These are phyloP conservation scores for Plantago ovata DNA, from an alignment of 257 asterid genomes.

Conservation along the genomic window DNA sequence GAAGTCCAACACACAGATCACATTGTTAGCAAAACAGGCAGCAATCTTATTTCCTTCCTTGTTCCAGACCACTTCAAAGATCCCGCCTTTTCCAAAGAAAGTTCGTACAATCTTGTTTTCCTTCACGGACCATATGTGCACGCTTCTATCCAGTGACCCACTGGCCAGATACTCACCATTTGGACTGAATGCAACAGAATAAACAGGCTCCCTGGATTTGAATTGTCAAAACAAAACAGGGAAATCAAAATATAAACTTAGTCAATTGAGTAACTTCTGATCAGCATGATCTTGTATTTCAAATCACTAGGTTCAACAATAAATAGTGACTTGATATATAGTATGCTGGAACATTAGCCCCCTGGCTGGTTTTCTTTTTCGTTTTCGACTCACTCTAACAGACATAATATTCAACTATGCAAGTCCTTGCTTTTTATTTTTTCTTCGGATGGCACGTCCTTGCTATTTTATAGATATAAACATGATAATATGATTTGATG, in stretches of 20 bases:
- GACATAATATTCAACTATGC: too few species aligned
- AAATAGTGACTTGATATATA: too few species aligned
- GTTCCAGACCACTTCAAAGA: constrained; percentile 99
- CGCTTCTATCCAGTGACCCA: constrained; percentile 87
- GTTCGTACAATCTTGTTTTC: constrained; percentile 85
- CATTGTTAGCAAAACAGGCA: constrained; percentile 87
- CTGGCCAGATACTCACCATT: constrained; percentile 85
- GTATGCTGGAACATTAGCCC: too few species aligned
- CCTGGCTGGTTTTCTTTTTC: too few species aligned
- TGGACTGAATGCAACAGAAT: constrained; percentile 95
- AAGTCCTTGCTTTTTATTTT: too few species aligned
- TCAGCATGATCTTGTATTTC: too few species aligned
- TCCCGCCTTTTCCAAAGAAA: constrained; percentile 81
- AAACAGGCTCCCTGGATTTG: constrained; percentile 80
- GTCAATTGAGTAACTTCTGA: too few species aligned
- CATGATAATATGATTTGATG: not conserved
- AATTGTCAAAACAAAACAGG: not conserved
- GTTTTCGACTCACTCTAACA: too few species aligned
- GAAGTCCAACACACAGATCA: constrained; percentile 82
- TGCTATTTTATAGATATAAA: too few species aligned
- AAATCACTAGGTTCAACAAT: not conserved
- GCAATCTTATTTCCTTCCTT: constrained; percentile 89
- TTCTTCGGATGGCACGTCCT: too few species aligned
- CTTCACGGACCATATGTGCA: constrained; percentile 94
- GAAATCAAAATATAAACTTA: not conserved